Base-by-base conservation (phyloP, 106 monocot species). In the Allium sativum region DNA sequence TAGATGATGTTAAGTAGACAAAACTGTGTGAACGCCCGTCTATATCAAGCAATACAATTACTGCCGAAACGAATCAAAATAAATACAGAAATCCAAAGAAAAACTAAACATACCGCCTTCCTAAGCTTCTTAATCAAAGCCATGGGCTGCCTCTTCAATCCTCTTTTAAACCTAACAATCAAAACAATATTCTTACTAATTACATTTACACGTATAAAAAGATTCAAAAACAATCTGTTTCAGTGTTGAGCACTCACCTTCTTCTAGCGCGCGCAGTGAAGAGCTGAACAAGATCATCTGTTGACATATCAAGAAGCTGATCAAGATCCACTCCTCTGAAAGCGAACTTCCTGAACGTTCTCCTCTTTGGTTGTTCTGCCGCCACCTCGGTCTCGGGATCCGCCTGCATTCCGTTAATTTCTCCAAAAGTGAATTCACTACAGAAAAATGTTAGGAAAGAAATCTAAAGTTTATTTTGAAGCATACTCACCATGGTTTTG, bases 101-200 rank as follows among this genome's bases (percentile, higher is more conserved):
- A 10, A 8, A 58, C 6, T 11, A 3, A 66, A 0, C 84, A 42
- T 70, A 88, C 93, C 74, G 93, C 93, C 72, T 88, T 93, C 59
- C 88, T 79, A 3, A 93, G 83, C 75, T 88, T 93, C 82, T 88
- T 93, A 48, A 93, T 82, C 48, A 93, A 70, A 51, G 93, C 93
- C 93, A 93, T 84, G 9, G 92, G 92, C 74, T 93, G 81, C 84
- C 87, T 71, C 79, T 92, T 87, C 55, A 92, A 63, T 11, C 87
- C 87, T 15, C 92, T 61, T 66, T 79, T 81, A 44, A 93, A 87
- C 81, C 87, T 86, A 60, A 15, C 31, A 44, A 60, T 42, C 6
- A 16, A 60, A 42, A 42, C 42, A 8, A 54, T 31, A 1, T 31
- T 31, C 31, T 31, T 31, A 31, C 1, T 31, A 31, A 31, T 31